A percentile compares a stretch with the other conserved stretches of the same genome.
phyloP scores from a whole-genome alignment of 2,329 filamentous ascomycete species.

The Botrytis squamosa region DNA sequence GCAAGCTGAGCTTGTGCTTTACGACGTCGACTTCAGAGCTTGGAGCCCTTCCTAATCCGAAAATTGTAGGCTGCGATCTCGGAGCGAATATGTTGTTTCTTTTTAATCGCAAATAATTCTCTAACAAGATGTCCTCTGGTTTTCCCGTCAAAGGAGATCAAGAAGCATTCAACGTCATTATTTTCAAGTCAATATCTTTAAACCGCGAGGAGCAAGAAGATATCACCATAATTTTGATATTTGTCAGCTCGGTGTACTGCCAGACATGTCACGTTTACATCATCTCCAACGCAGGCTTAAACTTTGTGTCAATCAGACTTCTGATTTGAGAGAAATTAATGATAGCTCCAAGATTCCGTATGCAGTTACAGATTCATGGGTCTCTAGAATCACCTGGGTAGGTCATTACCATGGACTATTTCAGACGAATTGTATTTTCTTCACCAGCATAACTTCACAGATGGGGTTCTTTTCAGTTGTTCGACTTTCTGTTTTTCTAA shows the following conservation, averaged over 20 bases:
- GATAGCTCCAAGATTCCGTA: not conserved
- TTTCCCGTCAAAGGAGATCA: not conserved
- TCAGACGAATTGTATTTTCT: not conserved
- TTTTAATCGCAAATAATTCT: accelerated
- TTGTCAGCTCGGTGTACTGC: accelerated
- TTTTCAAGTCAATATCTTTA: not conserved
- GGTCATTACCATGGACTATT: too few species aligned
- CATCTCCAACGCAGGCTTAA: not conserved
- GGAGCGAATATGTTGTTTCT: not conserved
- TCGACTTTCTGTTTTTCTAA: accelerated
- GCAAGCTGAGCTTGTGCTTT: not conserved
- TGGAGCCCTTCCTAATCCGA: accelerated
- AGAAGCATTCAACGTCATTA: accelerated
- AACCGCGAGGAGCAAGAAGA: accelerated
- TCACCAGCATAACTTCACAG: not conserved
- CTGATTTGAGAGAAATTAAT: not conserved
- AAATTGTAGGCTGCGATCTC: not conserved
- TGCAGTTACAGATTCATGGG: not conserved
- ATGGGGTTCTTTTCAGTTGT: too few species aligned
- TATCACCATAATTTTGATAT: not conserved
- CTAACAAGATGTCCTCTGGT: accelerated
- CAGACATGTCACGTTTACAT: accelerated
- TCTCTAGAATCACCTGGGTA: not conserved
- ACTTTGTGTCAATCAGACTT: not conserved
- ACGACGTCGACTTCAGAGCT: accelerated